Base-by-base conservation (phyloP, 2,329 filamentous ascomycete species). In the Fusarium humuli region DNA sequence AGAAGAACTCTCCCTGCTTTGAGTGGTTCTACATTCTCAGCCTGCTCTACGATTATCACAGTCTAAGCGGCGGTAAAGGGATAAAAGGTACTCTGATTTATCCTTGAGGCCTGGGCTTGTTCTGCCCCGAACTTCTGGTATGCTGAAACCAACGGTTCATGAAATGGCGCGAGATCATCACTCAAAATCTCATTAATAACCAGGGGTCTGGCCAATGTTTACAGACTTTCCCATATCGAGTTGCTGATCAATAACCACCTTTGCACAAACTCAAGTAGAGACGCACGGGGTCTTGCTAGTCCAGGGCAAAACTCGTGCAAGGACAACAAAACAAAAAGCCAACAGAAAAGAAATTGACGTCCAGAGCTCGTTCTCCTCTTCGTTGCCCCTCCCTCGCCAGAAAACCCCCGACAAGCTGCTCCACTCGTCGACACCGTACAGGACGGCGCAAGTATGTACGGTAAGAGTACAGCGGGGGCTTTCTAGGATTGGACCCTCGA, bases 401-500 rank as follows among this genome's bases (percentile, higher is more conserved):
- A 57, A 57, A 42, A 46, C n/a, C n/a, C 25, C 27, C 52, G 50
- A 53, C 40, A 54, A 54, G 18, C 22, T 32, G 60, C 60, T 66
- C 68, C 60, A 66, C 61, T 52, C 40, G 45, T 47, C 22, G 30
- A 57, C 44, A 56, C 29, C 53, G 34, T 29, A 55, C 34, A 44
- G 42, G 48, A 46, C 61, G 61, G 47, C 37, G 49, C 61, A 66
- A 54, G 30, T n/a, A 47, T 29, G 25, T 29, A 47, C 45, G 25
- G 45, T 47, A n/a, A 47, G n/a, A 47, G 45, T 32, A 61, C 22
- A 49, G 52, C 29, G 62, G 67, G 18, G 52, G 34, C 30, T 45
- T 30, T 16, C 44, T 63, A 45, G 52, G 45, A 47, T 45, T 64
- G 67, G 68, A 71, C 67, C 58, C 68, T 70, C 63, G 57, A 63